phyloP scores from a whole-genome alignment of 106 monocot genomes.

The Narthecium ossifragum region DNA sequence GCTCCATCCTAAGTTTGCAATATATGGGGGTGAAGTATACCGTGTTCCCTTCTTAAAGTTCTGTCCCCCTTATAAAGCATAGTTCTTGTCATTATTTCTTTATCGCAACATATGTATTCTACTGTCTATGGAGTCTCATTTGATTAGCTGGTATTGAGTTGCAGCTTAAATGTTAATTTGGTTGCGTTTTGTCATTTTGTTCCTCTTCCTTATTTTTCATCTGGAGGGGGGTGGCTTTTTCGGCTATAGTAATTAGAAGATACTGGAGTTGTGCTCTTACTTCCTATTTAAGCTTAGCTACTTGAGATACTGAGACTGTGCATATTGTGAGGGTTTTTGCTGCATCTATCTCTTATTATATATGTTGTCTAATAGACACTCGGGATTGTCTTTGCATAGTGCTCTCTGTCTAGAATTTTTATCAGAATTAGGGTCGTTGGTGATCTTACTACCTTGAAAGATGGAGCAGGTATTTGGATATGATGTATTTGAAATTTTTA shows the following conservation, averaged over 20 bases:
- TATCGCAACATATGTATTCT: not conserved
- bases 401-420: too few relatives aligned
- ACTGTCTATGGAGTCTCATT: not conserved
- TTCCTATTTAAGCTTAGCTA: too few relatives aligned
- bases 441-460: too few relatives aligned
- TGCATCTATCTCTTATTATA: too few relatives aligned
- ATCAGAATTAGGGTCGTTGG: too few relatives aligned
- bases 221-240: not conserved
- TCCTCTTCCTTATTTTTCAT: not conserved
- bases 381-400: too few relatives aligned
- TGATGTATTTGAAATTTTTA: too few relatives aligned
- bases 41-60: not conserved
- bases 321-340: too few relatives aligned
- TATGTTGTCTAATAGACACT: too few relatives aligned
- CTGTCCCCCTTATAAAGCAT: not conserved
- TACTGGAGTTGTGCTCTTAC: too few relatives aligned
- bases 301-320: too few relatives aligned
- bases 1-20: not conserved
- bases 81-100: not conserved
- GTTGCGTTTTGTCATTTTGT: conserved; percentile 1
- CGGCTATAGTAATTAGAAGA: not conserved
- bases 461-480: too few relatives aligned
- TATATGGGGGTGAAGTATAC: not conserved
- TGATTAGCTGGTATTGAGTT: not conserved
- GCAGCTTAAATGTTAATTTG: not conserved